These are phyloP conservation scores for Cryptosporidium canis DNA, from an alignment of 169 alveolate genomes.

Conservation along the genomic window DNA sequence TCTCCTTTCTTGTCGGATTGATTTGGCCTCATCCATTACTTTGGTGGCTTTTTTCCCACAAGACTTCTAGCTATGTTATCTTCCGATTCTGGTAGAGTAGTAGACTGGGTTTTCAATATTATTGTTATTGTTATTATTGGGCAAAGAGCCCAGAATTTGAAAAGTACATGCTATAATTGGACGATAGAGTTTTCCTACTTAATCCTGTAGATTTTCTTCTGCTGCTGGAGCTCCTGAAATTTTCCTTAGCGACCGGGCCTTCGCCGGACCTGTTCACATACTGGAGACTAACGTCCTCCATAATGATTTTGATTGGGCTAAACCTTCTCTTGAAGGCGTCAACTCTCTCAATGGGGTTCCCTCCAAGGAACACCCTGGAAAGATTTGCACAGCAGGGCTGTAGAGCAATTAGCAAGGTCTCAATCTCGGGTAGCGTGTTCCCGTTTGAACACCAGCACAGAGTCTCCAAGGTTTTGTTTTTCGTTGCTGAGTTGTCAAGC, in stretches of 20 bases:
- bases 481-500: not conserved
- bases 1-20: too few relatives aligned
- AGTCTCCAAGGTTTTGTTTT: conserved; percentile 57
- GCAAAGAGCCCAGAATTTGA: not conserved
- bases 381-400: conserved; percentile 44
- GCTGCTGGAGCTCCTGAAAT: not conserved
- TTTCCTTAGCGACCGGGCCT: not conserved
- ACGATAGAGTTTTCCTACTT: not conserved
- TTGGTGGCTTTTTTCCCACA: too few relatives aligned
- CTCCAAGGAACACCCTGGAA: conserved; percentile 28
- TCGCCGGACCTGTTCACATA: not conserved
- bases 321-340: conserved; percentile 64
- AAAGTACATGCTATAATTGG: not conserved
- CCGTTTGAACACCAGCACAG: conserved; percentile 64
- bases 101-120: too few relatives aligned
- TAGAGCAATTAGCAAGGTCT: conserved; percentile 28
- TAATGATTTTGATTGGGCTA: conserved; percentile 15
- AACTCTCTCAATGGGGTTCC: conserved; percentile 63
- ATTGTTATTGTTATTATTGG: not conserved
- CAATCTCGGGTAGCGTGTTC: conserved; percentile 68
- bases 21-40: too few relatives aligned
- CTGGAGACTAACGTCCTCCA: conserved; percentile 31
- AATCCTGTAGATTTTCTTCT: not conserved
- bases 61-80: too few relatives aligned
- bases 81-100: too few relatives aligned